Conservation (phyloP, 768 basidiomycete genomes). For the Russula sp. region DNA sequence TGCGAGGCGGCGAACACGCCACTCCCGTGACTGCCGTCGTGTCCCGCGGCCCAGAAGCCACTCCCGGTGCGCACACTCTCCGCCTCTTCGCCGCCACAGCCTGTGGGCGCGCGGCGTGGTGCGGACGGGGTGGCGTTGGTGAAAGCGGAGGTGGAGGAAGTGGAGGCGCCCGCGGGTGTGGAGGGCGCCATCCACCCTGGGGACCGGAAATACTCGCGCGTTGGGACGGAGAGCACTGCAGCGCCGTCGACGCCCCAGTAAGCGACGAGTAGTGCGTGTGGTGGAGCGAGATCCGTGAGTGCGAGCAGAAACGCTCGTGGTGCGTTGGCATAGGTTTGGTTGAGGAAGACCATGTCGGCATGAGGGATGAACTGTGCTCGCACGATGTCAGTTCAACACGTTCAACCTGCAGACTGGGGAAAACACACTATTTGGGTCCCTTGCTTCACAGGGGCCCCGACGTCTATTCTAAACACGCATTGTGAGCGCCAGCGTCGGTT, state of each 20-base stretch:
- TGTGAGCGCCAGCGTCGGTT: slow-evolving; percentile 43
- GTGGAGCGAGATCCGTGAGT: slow-evolving; percentile 55
- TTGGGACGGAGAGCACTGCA: slow-evolving; percentile 74
- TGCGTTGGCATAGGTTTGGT: slow-evolving; percentile 53
- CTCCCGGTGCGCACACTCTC: slow-evolving; percentile 59
- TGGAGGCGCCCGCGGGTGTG: slow-evolving; percentile 26
- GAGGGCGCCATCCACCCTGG: slow-evolving; percentile 69
- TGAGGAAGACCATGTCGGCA: slow-evolving; percentile 76
- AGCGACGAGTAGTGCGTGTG: slow-evolving; percentile 73
- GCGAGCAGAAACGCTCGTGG: slow-evolving; percentile 77
- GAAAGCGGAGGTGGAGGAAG: slow-evolving; percentile 18
- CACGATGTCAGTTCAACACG: background rate
- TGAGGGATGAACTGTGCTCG: slow-evolving; percentile 64
- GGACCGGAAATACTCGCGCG: slow-evolving; percentile 80
- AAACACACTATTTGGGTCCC: slow-evolving; percentile 70
- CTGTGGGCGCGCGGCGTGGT: background rate
- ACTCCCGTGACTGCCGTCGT: no score
- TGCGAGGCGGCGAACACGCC: slow-evolving; percentile 46
- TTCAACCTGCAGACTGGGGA: background rate
- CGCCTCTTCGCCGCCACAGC: slow-evolving; percentile 28
- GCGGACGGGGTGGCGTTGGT: background rate
- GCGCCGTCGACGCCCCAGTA: slow-evolving; percentile 78
- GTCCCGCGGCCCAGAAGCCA: no score
- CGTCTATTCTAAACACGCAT: slow-evolving; percentile 77
- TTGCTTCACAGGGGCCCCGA: slow-evolving; percentile 62